These are phyloP conservation scores for Linaria vulgaris DNA, from an alignment of 257 asterid genomes.

Conservation along the genomic window DNA sequence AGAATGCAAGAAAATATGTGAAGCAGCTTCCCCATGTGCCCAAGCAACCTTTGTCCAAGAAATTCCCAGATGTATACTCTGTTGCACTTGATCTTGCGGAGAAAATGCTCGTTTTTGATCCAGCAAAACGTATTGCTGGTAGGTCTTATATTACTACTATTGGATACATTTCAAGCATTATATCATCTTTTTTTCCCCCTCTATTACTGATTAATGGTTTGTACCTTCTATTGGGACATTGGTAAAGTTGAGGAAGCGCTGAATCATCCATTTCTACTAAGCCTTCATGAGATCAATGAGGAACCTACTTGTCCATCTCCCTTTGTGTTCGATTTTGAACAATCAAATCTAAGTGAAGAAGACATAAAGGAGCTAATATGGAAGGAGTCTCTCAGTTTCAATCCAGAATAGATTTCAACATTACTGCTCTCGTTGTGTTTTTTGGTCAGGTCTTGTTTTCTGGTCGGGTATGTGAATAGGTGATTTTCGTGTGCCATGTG, in stretches of 20 bases:
- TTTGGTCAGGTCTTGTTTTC: conserved; percentile 17
- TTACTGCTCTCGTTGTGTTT: conserved; percentile 16
- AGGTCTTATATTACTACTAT: conserved; percentile 24
- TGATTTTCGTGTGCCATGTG: conserved; percentile 23
- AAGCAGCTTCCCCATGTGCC: conserved; percentile 71
- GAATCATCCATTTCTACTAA: conserved; percentile 68
- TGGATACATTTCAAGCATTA: conserved; percentile 10
- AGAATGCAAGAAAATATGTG: conserved; percentile 70
- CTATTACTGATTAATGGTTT: conserved; percentile 18
- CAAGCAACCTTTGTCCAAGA: conserved; percentile 52
- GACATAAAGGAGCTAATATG: conserved; percentile 86
- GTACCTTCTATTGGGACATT: background rate
- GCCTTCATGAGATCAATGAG: conserved; percentile 91
- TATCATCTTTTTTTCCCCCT: background rate
- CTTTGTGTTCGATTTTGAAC: conserved; percentile 77
- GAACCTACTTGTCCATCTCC: conserved; percentile 81
- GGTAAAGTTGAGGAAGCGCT: conserved; percentile 76
- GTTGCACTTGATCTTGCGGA: conserved; percentile 79
- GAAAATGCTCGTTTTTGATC: conserved; percentile 79
- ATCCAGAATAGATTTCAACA: conserved; percentile 47
- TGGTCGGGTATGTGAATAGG: conserved; percentile 33
- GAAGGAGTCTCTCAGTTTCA: conserved; percentile 71
- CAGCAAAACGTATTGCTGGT: conserved; percentile 84
- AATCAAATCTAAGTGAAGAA: conserved; percentile 68
- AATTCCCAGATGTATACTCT: conserved; percentile 62